Base-by-base conservation (phyloP, 2,329 filamentous ascomycete genomes). In the Coleophoma eucalyptorum region DNA sequence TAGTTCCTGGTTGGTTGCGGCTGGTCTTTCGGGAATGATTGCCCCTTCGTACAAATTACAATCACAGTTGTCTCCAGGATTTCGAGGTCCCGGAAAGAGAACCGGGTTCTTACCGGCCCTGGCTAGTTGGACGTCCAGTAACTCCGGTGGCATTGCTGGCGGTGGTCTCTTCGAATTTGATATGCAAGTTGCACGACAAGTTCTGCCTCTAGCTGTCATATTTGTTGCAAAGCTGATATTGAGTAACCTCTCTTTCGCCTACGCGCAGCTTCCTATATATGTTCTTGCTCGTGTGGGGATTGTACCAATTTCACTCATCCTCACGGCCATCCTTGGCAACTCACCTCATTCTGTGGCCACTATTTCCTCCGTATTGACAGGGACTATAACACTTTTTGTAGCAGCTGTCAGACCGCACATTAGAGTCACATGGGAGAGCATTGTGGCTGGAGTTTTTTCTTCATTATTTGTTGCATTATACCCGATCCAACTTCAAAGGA, bases 161-260 rank as follows among this genome's bases (percentile, higher is more conserved):
- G 77, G 76, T 16, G 75, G 77, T 8, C 58, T 79, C 3, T 75
- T 80, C 49, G 77, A 79, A 54, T 77, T 79, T 49, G 74, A 79
- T 49, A 66, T 64, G 52, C 61, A 66, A 37, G 67, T 73, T n/a
- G 75, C 70, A 1, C 72, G 70, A 52, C 71, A 73, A 50, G 72
- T 75, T 18, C 61, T 79, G 1, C 76, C 75, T 12, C 61, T 77
- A 8, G 73, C 77, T 1, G 61, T 76, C 12, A 69, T 79, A 45
- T 79, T 75, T 52, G 66, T 78, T 21, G 68, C 70, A 26, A 79
- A 77, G 56, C 68, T 79, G 31, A 65, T 76, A 15, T 67, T 80
- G 16, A 78, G 74, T 56, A 80, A 79, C 61, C 69, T 79, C 49
- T 77, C 76, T 3, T 79, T 78, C 55, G 75, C 76, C 49, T 79